These are phyloP conservation scores for Colletotrichum coccodes DNA, from an alignment of 2,329 filamentous ascomycete species.

Conservation along the genomic window DNA sequence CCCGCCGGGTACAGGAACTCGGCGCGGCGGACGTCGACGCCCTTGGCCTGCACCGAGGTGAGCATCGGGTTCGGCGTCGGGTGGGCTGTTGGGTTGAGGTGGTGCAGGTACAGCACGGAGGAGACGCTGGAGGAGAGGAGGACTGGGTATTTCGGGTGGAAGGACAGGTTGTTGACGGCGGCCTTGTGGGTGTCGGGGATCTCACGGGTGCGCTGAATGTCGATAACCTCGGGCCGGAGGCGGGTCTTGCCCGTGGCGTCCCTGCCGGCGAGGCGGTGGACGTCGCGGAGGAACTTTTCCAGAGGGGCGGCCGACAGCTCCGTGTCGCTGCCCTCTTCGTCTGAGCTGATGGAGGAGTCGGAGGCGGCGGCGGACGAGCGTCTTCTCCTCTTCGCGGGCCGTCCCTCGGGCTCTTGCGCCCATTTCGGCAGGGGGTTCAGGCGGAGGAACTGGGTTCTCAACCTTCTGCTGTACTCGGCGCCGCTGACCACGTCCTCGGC, in stretches of 20 bases:
- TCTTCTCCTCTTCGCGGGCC: constrained; percentile 61
- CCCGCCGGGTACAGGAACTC: constrained; percentile 80
- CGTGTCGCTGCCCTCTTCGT: constrained; percentile 66
- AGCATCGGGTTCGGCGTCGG: constrained; percentile 87
- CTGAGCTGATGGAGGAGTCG: constrained; percentile 41
- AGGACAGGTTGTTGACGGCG: constrained; percentile 83
- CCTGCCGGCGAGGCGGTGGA: constrained; percentile 70
- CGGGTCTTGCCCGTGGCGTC: constrained; percentile 66
- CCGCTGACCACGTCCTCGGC: constrained; percentile 88
- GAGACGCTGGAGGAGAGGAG: constrained; percentile 90
- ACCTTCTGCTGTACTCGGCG: constrained; percentile 82
- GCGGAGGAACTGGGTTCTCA: constrained; percentile 80
- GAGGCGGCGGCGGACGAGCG: constrained; percentile 59
- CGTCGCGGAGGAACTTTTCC: constrained; percentile 81
- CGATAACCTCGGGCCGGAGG: constrained; percentile 86
- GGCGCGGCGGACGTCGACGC: constrained; percentile 85
- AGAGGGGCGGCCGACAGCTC: constrained; percentile 79
- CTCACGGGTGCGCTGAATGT: constrained; percentile 90
- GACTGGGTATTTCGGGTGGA: constrained; percentile 90
- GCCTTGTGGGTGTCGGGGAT: constrained; percentile 83
- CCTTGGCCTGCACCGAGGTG: constrained; percentile 87
- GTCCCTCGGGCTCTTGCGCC: constrained; percentile 62
- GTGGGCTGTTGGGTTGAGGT: constrained; percentile 80
- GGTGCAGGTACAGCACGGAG: constrained; percentile 88
- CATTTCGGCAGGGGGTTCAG: constrained; percentile 70